These are phyloP conservation scores for Candida ovalis DNA, from an alignment of 805 yeast genomes.

Conservation along the genomic window DNA sequence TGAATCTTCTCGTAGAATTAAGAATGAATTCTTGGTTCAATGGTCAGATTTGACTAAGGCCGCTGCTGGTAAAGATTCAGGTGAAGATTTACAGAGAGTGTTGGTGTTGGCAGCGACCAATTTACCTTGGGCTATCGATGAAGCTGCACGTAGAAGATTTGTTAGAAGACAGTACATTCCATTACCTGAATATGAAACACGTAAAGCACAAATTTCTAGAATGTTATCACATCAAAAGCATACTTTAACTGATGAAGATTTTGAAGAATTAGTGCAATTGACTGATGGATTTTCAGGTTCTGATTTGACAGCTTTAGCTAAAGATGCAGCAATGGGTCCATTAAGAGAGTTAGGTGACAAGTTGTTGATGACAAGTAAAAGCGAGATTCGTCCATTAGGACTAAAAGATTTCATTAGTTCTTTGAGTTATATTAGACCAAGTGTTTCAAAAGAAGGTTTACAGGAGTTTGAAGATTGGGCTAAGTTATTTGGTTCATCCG, in stretches of 20 bases:
- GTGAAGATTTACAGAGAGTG: slow-evolving; percentile 60
- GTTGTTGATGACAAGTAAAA: slow-evolving; percentile 62
- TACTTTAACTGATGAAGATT: slow-evolving; percentile 60
- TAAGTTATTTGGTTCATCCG: slow-evolving; percentile 77
- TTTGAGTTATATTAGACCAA: slow-evolving; percentile 76
- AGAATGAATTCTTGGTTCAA: slow-evolving; percentile 88
- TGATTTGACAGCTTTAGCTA: slow-evolving; percentile 89
- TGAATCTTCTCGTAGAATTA: slow-evolving; percentile 85
- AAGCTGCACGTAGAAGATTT: slow-evolving; percentile 92
- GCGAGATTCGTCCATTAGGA: slow-evolving; percentile 71
- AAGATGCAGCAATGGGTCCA: slow-evolving; percentile 98
- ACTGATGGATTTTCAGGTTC: slow-evolving; percentile 80
- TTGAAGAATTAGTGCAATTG: slow-evolving; percentile 51
- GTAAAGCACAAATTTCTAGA: slow-evolving; percentile 65
- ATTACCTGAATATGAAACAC: slow-evolving; percentile 81
- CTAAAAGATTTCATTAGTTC: slow-evolving; percentile 73
- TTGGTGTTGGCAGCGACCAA: slow-evolving; percentile 93
- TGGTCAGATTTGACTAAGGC: slow-evolving; percentile 93
- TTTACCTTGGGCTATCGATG: slow-evolving; percentile 95
- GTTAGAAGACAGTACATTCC: slow-evolving; percentile 92
- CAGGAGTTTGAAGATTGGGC: slow-evolving; percentile 88
- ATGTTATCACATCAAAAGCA: slow-evolving; percentile 71
- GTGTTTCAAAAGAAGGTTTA: slow-evolving; percentile 81
- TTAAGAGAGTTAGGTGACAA: slow-evolving; percentile 85
- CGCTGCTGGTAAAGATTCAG: slow-evolving; percentile 65